Evolutionary conservation across 768 basidiomycete species (phyloP).

Genomic region (Leccinum variicolor): DNA sequence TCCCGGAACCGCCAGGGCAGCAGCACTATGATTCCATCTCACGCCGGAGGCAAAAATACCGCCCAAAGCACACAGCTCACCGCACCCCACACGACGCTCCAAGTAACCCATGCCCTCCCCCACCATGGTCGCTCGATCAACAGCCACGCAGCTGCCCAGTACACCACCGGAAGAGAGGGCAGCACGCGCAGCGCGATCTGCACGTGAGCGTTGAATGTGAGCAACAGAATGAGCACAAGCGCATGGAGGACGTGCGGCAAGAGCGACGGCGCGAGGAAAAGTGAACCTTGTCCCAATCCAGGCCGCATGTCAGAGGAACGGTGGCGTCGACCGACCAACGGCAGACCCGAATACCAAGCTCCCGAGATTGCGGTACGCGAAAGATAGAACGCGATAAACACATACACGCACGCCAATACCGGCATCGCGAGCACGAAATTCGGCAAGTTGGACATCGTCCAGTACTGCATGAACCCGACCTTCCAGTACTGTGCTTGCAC

Average conservation of each 20-base stretch:
- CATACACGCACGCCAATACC: constrained; percentile 50
- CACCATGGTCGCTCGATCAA: constrained; percentile 44
- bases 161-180: constrained; percentile 71
- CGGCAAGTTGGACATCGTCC: constrained; percentile 78
- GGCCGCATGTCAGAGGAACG: neutral
- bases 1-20: neutral
- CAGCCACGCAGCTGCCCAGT: constrained; percentile 83
- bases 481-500: constrained; percentile 88
- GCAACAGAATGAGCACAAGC: constrained; percentile 51
- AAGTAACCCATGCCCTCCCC: constrained; percentile 67
- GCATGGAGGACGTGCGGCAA: constrained; percentile 78
- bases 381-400: constrained; percentile 27
- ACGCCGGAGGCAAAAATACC: constrained; percentile 90
- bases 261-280: constrained; percentile 40
- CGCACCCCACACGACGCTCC: constrained; percentile 77
- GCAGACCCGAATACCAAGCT: neutral
- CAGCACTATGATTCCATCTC: constrained; percentile 7
- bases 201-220: constrained; percentile 79
- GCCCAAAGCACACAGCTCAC: constrained; percentile 75
- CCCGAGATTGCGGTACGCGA: neutral
- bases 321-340: neutral
- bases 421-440: constrained; percentile 84
- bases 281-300: neutral
- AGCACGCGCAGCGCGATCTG: constrained; percentile 83
- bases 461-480: constrained; percentile 81